A percentile compares a stretch with the other conserved stretches of the same genome.
phyloP scores from a whole-genome alignment of 345 rosid genomes.

The Carallia pectinifolia region DNA sequence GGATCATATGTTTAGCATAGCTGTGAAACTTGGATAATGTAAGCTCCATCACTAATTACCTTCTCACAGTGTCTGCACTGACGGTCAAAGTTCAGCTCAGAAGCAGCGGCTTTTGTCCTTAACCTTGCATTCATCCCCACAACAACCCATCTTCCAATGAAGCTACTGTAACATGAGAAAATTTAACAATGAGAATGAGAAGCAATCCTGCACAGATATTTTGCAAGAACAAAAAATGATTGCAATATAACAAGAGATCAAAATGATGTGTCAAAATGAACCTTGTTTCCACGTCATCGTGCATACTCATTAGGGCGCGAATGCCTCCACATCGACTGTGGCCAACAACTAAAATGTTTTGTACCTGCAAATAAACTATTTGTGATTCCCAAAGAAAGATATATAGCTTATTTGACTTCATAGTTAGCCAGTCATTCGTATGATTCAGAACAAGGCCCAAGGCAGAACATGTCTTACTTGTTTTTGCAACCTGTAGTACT shows the following conservation, averaged over 20 bases:
- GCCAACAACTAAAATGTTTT: slow-evolving; percentile 81
- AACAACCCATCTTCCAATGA: slow-evolving; percentile 77
- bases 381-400: slow-evolving; percentile 1
- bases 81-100: slow-evolving; percentile 67
- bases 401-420: not conserved
- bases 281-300: slow-evolving; percentile 74
- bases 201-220: not conserved
- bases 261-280: slow-evolving; percentile 12
- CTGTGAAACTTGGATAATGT: not conserved
- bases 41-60: slow-evolving; percentile 39
- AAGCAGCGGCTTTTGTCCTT: slow-evolving; percentile 61
- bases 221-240: not conserved
- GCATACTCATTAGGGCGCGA: slow-evolving; percentile 90
- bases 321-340: slow-evolving; percentile 98
- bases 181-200: not conserved
- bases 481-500: no score
- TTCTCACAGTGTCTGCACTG: slow-evolving; percentile 95
- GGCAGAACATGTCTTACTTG: not conserved
- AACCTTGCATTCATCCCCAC: slow-evolving; percentile 77
- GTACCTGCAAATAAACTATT: slow-evolving; percentile 56
- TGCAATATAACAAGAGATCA: not conserved
- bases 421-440: not conserved
- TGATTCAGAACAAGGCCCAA: not conserved
- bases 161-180: slow-evolving; percentile 50
- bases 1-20: not conserved